Evolutionary conservation across 768 basidiomycete genomes (phyloP).

Genomic region (Glaciozyma antarctica): DNA sequence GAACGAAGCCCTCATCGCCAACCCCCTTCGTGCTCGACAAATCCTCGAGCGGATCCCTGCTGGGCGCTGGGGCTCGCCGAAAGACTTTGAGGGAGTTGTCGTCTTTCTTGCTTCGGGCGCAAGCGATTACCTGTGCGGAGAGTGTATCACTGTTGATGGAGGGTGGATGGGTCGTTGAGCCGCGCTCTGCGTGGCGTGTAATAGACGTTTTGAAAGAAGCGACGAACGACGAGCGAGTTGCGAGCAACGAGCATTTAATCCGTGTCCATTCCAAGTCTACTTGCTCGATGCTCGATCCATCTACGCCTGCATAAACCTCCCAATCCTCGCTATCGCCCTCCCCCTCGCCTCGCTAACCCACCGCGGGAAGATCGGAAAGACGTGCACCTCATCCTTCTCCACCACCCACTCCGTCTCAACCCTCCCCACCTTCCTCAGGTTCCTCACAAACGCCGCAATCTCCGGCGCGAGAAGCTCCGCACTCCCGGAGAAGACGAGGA

Average conservation of each 20-base stretch:
- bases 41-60: constrained; percentile 64
- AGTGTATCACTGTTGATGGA: constrained; percentile 61
- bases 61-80: constrained; percentile 56
- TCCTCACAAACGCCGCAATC: not conserved
- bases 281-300: too few species aligned
- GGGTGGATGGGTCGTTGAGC: constrained; percentile 43
- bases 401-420: not conserved
- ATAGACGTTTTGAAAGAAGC: too few species aligned
- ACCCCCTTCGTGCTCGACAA: constrained; percentile 58
- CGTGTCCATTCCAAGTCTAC: not conserved
- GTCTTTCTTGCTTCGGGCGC: constrained; percentile 62
- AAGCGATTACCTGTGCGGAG: constrained; percentile 63
- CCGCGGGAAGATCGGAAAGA: not conserved
- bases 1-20: constrained; percentile 57
- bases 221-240: too few species aligned
- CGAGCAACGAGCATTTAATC: too few species aligned
- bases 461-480: not conserved
- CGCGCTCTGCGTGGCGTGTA: too few species aligned
- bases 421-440: not conserved
- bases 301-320: not conserved
- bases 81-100: constrained; percentile 63
- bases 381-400: not conserved
- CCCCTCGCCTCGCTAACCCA: not conserved
- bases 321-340: not conserved
- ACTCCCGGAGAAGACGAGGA: not conserved